Evolutionary conservation across 2,329 filamentous ascomycete species (phyloP).

Genomic region (Fusarium continuum): DNA sequence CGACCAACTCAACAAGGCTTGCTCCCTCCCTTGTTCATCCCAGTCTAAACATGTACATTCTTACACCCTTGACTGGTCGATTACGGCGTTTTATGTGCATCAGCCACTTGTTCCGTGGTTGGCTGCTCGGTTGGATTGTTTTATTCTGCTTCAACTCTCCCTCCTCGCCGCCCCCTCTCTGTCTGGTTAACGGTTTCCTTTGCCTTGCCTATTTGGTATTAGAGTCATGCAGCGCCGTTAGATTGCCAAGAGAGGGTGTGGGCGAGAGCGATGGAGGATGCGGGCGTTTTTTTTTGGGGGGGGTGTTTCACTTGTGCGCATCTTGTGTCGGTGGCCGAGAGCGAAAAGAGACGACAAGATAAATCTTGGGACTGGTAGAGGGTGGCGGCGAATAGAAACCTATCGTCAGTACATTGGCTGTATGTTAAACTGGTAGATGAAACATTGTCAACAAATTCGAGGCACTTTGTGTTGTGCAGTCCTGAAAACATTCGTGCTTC

Average conservation of each 20-base stretch:
- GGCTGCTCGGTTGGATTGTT: conserved; percentile 12
- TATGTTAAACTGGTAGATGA: conserved; percentile 10
- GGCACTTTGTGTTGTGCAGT: not conserved
- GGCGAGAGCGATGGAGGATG: conserved; percentile 13
- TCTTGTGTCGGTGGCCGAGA: conserved; percentile 13
- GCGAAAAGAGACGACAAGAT: conserved; percentile 33
- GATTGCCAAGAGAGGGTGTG: conserved; percentile 24
- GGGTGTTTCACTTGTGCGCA: conserved; percentile 17
- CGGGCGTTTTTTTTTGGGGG: conserved; percentile 26
- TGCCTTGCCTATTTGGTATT: conserved; percentile 12
- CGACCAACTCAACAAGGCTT: conserved; percentile 3
- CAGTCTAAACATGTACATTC: conserved; percentile 7
- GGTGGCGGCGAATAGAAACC: conserved; percentile 8
- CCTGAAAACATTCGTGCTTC: conserved; percentile 4
- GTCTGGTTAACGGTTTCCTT: conserved; percentile 11
- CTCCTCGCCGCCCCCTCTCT: conserved; percentile 2
- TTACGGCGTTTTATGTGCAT: conserved; percentile 32
- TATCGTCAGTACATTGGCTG: not conserved
- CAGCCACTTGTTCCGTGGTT: conserved; percentile 30
- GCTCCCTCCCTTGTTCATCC: conserved; percentile 2
- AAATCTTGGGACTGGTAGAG: not conserved
- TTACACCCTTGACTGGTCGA: conserved; percentile 19
- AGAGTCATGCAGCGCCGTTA: conserved; percentile 30
- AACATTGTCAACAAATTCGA: conserved; percentile 11
- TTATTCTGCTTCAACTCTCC: not conserved